These are phyloP conservation scores for Sphaerulina vaccinii DNA, from an alignment of 2,329 filamentous ascomycete genomes.

Conservation along the genomic window DNA sequence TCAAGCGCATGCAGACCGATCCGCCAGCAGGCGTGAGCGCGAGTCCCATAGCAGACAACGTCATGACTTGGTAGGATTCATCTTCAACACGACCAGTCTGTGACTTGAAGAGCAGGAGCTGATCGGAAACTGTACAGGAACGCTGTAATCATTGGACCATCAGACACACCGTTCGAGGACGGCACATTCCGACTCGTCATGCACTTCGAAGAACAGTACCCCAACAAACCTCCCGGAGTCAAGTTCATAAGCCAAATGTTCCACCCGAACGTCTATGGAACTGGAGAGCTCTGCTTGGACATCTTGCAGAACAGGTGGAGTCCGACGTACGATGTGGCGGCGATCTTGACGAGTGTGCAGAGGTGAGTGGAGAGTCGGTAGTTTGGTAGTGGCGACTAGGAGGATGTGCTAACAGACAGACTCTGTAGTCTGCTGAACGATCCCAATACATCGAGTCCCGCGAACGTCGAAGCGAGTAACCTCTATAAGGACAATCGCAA, in stretches of 20 bases:
- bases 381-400: constrained; percentile 1
- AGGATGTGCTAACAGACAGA: neutral
- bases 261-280: constrained; percentile 97
- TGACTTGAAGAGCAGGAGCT: neutral
- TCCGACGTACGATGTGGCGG: constrained; percentile 96
- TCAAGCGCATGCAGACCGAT: constrained; percentile 99
- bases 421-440: constrained; percentile 83
- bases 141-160: constrained; percentile 94
- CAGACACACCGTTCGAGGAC: constrained; percentile 96
- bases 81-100: neutral
- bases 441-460: constrained; percentile 95
- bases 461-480: constrained; percentile 97
- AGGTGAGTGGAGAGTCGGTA: constrained; percentile 58
- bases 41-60: constrained; percentile 91
- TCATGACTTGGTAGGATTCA: constrained; percentile 81
- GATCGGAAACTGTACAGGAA: constrained; percentile 63
- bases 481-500: constrained; percentile 97
- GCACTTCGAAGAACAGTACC: constrained; percentile 99
- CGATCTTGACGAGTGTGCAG: constrained; percentile 95
- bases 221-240: constrained; percentile 95
- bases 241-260: constrained; percentile 99
- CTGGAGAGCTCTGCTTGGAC: constrained; percentile 91
- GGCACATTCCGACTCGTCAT: constrained; percentile 96
- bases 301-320: constrained; percentile 98
- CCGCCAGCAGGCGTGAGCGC: constrained; percentile 95